Base-by-base conservation (phyloP, 75 land plant species). In the Cryptomeria japonica region DNA sequence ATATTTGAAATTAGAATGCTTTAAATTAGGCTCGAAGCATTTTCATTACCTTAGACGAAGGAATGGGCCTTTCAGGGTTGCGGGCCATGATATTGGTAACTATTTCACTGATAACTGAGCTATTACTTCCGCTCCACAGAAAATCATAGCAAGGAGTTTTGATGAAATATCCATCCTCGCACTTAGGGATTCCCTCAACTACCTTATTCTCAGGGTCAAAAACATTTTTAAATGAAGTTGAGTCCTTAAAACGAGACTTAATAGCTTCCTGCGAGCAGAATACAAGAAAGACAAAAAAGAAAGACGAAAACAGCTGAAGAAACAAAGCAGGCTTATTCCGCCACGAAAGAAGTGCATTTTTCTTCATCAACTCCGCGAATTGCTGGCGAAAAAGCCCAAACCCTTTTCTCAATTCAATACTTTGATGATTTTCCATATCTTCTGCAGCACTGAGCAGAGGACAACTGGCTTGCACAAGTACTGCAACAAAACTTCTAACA, bases 61-160 rank as follows among this genome's bases (percentile, higher is more conserved):
- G 91, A 53, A 90, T 90, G 47, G 86, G 56, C 36, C 91, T 55
- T n/a, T 90, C 91, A 51, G 91, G 91, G 53, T 90, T 90, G 47
- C 49, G 85, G 25, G 36, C 46, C 91, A 88, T 72, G 56, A 90
- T 90, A 32, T 51, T 64, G 39, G 22, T 32, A 28, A 90, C 90
- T 42, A 90, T 90, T 8, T 34, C 28, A 2, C 70, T 31, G 75
- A 88, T 80, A 5, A 13, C 55, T 12, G 86, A 14, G 72, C 87
- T 88, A 78, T 76, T 49, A 87, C 86, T 90, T 10, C 90, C 85
- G 34, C 90, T 90, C 91, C 91, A 90, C 0, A 88, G 61, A 37
- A 90, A 90, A 75, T 90, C 91, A 47, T 84, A 90, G 83, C 91
- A 90, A n/a, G 90, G 91, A 46, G 42, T 18, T 49, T 84, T 88